Percentiles rank a stretch among this genome's conserved stretches.
These are phyloP conservation scores for Beta macrorhiza DNA, from an alignment of 179 eudicot species.

Conservation along the genomic window DNA sequence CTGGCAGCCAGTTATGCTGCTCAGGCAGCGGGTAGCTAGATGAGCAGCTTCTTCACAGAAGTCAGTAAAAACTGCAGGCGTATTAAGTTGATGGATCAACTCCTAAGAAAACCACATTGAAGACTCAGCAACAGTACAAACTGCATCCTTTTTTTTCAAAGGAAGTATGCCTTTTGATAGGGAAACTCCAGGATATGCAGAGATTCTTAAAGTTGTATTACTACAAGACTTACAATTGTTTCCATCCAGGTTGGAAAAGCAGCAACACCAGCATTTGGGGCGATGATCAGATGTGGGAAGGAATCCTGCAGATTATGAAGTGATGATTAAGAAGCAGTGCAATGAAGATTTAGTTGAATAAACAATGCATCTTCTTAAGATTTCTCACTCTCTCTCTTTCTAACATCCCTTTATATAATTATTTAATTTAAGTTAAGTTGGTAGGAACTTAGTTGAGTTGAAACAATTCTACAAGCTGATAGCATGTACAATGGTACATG, in stretches of 20 bases:
- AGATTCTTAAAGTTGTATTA: not conserved
- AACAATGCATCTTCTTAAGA: not conserved
- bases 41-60: slow-evolving; percentile 91
- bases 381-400: not conserved
- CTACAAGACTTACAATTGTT: slow-evolving; percentile 54
- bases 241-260: slow-evolving; percentile 87
- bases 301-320: slow-evolving; percentile 44
- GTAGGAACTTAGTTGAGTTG: not conserved
- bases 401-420: too few species aligned
- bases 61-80: slow-evolving; percentile 85
- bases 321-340: not conserved
- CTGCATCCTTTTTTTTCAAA: not conserved
- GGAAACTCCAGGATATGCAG: not conserved
- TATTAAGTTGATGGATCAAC: slow-evolving; percentile 52
- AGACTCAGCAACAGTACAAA: not conserved
- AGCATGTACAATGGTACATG: too few species aligned
- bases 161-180: not conserved
- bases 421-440: too few species aligned
- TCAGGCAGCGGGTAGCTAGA: slow-evolving; percentile 67
- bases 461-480: too few species aligned
- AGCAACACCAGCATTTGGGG: slow-evolving; percentile 93
- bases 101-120: slow-evolving; percentile 43
- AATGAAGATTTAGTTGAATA: not conserved
- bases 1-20: slow-evolving; percentile 47
- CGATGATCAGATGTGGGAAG: slow-evolving; percentile 63